These are phyloP conservation scores for Talaromyces amestolkiae DNA, from an alignment of 2,329 filamentous ascomycete genomes.

Conservation along the genomic window DNA sequence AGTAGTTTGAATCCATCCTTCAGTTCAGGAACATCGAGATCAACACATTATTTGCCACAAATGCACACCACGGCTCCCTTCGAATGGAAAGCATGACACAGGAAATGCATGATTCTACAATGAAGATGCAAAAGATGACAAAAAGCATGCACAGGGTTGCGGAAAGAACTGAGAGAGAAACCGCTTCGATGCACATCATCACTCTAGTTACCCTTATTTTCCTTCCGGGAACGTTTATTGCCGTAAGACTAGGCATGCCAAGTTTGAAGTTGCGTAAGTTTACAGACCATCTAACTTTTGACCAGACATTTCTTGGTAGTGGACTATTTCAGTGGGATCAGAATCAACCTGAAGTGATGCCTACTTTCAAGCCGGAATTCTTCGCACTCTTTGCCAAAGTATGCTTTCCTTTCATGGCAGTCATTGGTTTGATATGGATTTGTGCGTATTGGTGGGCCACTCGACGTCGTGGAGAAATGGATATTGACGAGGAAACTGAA, in stretches of 20 bases:
- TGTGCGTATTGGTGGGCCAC: constrained; percentile 8
- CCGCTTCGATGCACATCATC: constrained; percentile 12
- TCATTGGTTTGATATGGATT: constrained; percentile 1
- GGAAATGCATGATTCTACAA: constrained; percentile 9
- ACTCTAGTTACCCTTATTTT: constrained; percentile 13
- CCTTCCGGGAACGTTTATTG: constrained; percentile 11
- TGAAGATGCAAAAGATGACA: constrained; percentile 8
- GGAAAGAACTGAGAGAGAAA: constrained; percentile 8
- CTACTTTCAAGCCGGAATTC: constrained; percentile 12
- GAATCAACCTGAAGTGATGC: constrained; percentile 3
- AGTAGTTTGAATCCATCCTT: constrained; percentile 7
- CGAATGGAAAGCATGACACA: constrained; percentile 12
- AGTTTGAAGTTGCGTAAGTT: constrained; percentile 3
- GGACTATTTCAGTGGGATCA: constrained; percentile 13
- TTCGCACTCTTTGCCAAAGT: constrained; percentile 9
- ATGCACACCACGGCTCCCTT: constrained; percentile 1
- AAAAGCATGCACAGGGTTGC: constrained; percentile 11
- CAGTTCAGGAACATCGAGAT: constrained; percentile 7
- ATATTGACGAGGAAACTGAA: neutral
- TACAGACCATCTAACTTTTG: constrained; percentile 6
- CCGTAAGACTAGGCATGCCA: constrained; percentile 11
- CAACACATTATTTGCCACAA: constrained; percentile 8
- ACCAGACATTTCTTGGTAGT: constrained; percentile 13
- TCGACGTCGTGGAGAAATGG: neutral
- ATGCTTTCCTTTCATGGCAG: constrained; percentile 12